Evolutionary conservation across 345 rosid species (phyloP).

Genomic region (Conringia planisiliqua): DNA sequence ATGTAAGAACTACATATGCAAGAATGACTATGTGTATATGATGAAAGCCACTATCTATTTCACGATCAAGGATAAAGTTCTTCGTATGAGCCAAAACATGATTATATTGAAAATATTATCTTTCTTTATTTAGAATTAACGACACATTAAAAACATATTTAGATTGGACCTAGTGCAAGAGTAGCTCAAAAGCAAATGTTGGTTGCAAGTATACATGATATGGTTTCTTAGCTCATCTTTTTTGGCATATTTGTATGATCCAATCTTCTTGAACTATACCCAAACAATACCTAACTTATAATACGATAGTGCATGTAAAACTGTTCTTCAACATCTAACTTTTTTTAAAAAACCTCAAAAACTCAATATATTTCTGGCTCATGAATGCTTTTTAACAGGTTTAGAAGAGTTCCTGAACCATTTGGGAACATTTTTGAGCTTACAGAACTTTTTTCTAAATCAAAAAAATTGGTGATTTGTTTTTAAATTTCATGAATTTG

Average conservation of each 20-base stretch:
- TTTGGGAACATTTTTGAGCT: background rate
- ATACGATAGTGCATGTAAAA: background rate
- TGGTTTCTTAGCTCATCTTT: slow-evolving; percentile 36
- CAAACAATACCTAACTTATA: background rate
- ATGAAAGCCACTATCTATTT: slow-evolving; percentile 16
- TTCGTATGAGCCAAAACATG: slow-evolving; percentile 34
- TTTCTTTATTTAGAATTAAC: slow-evolving; percentile 5
- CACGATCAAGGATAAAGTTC: slow-evolving; percentile 24
- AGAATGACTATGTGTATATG: background rate
- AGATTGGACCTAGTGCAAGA: slow-evolving; percentile 25
- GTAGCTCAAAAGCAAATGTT: slow-evolving; percentile 35
- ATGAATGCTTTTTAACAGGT: background rate
- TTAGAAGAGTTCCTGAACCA: background rate
- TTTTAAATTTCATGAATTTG: background rate
- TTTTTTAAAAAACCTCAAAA: background rate
- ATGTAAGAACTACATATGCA: background rate
- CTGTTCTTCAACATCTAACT: background rate
- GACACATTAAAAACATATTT: slow-evolving; percentile 6
- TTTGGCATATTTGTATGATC: slow-evolving; percentile 27
- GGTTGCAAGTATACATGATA: slow-evolving; percentile 21
- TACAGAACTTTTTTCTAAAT: background rate
- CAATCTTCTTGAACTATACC: slow-evolving; percentile 8
- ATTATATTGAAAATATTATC: slow-evolving; percentile 27
- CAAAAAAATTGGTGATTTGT: background rate
- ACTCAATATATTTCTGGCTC: background rate